Percentiles rank a stretch among this genome's conserved stretches.
Conservation (phyloP, 257 asterid species). For the Thymus mandschuricus region DNA sequence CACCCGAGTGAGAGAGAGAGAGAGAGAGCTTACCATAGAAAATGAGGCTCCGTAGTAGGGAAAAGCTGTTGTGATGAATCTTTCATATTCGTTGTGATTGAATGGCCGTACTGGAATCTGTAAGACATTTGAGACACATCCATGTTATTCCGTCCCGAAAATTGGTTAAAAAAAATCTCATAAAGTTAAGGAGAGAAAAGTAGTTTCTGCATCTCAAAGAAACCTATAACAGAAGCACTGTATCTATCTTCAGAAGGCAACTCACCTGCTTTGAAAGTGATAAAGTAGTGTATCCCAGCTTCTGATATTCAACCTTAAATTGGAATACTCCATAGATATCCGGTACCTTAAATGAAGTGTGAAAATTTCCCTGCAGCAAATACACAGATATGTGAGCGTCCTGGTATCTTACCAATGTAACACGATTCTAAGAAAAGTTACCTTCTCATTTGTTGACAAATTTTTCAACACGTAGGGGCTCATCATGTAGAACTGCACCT, state of each 20-base stretch:
- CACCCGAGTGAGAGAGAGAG: background rate
- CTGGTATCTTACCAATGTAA: background rate
- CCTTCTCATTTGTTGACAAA: slow-evolving; percentile 77
- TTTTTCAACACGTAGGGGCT: slow-evolving; percentile 89
- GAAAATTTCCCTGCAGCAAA: slow-evolving; percentile 62
- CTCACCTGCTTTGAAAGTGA: slow-evolving; percentile 78
- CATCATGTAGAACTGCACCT: slow-evolving; percentile 93
- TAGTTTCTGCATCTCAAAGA: background rate
- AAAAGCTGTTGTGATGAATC: slow-evolving; percentile 31
- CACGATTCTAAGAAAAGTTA: slow-evolving; percentile 22
- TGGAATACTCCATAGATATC: slow-evolving; percentile 94
- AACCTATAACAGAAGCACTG: background rate
- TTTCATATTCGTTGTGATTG: slow-evolving; percentile 35
- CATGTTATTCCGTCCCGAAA: background rate
- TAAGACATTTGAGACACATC: background rate
- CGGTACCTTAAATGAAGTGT: slow-evolving; percentile 82
- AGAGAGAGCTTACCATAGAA: slow-evolving; percentile 27
- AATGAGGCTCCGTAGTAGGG: slow-evolving; percentile 37
- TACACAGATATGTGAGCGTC: slow-evolving; percentile 23
- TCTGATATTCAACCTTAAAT: slow-evolving; percentile 82
- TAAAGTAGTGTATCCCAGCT: slow-evolving; percentile 73
- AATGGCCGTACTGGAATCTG: slow-evolving; percentile 38
- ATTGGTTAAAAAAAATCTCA: background rate
- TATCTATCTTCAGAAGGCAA: background rate
- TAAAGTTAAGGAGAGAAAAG: background rate